Evolutionary conservation across 768 basidiomycete species (phyloP), one percentile per base, ranked within the genome.

Genomic region (Termitomyces sp.): DNA sequence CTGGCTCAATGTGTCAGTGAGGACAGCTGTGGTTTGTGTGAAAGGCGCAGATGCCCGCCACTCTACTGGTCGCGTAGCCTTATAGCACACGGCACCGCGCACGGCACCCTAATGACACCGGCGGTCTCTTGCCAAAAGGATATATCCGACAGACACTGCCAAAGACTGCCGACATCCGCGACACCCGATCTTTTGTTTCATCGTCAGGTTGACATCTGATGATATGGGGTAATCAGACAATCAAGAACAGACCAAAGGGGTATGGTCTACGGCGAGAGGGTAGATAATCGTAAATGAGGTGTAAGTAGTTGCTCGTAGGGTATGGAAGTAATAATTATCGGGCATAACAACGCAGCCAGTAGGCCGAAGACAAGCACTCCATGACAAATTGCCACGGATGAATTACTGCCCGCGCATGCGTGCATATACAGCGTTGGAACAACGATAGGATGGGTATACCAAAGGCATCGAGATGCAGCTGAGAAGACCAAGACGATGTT

Each of bases 1-100:
- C 56, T 43, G 61, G 65, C 66, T 65, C 64, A 60, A 60, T 65
- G 59, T 55, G 35, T 47, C 64, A 62, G 61, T 64, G 60, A 65
- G n/a, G 65, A 66, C 61, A 46, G 44, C 38, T 41, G 54, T 56
- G 58, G 56, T 55, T 37, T 52, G 56, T 54, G 57, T 53, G 52
- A 58, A 64, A 50, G 45, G 42, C 61, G 50, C 14, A 57, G 54
- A 47, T 51, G 38, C 42, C 45, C 59, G 60, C 64, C 58, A 61
- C 63, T 45, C 38, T 48, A 30, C 47, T 42, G 50, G 52, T 64
- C 58, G 55, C 30, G 51, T 21, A 54, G 49, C 26, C 43, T 51
- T 52, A 57, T 34, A 38, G 14, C n/a, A n/a, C n/a, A n/a, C n/a
- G n/a, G n/a, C n/a, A n/a, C n/a, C n/a, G 34, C 34, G 15, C 34